Evolutionary conservation across 495 filamentous ascomycete species (phyloP), one percentile per base, ranked within the genome.

Genomic region (Daldinia loculata): DNA sequence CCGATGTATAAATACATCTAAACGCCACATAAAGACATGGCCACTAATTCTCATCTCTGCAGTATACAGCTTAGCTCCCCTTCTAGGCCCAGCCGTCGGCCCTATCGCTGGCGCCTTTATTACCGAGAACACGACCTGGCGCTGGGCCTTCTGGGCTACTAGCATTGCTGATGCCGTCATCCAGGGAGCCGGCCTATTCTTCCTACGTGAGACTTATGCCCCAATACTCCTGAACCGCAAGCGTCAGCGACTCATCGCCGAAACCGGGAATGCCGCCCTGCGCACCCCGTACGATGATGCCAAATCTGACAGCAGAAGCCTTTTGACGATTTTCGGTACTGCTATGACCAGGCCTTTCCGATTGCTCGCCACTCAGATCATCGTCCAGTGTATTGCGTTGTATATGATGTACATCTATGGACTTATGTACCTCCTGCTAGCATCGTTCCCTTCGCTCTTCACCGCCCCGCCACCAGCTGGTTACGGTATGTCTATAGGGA

Each of bases 201-300:
- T 88, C 72, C 84, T 94, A 0, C 87, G 84, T 60, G 91, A 93
- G 77, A 92, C 91, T 6, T 93, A 93, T 77, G 82, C 83, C 1
- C 90, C 91, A 0, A 84, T 83, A 39, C 81, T 93, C 7, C 85
- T 93, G 0, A 75, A 78, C 12, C 73, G 80, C 36, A 90, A 89
- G 62, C 87, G 88, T 6, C 74, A 81, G 34, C 81, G 77, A 22
- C 82, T 93, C 6, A 84, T 86, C 57, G 85, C 87, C 67, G 87
- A 89, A 69, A 92, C 89, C 1, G 85, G 86, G n/a, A 91, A 93
- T 74, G 59, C 71, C 1, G 79, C 78, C 9, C 84, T 90, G 48
- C 84, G 87, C 70, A 93, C 91, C 9, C 88, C 92, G 70, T 88
- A 78, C 70, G 91, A 93, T 38, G 30, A 64, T 70, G 57, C 67